phyloP scores from a whole-genome alignment of 306 rosid genomes.

The Hylodesmum podocarpum region DNA sequence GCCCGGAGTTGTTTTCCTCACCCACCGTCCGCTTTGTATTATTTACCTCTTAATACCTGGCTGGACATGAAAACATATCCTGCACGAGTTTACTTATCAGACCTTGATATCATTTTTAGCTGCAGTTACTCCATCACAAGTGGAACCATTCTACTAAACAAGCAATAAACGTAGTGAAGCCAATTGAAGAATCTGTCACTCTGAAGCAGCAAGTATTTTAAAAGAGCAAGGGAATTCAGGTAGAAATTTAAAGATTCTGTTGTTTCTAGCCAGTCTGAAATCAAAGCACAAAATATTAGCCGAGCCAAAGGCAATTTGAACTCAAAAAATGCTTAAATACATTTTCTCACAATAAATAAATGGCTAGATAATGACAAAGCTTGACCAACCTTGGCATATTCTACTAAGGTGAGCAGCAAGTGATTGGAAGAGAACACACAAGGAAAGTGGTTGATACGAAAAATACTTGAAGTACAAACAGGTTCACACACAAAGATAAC shows the following conservation, averaged over 20 bases:
- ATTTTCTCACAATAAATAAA: background rate
- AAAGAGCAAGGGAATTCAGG: background rate
- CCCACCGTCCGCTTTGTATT: background rate
- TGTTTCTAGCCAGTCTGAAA: conserved; percentile 14
- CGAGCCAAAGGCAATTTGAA: background rate
- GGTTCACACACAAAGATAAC: background rate
- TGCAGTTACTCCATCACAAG: background rate
- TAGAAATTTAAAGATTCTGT: background rate
- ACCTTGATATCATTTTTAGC: background rate
- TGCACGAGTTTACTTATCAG: background rate
- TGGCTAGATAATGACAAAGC: background rate
- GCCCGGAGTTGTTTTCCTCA: conserved; percentile 6
- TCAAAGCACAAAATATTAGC: conserved; percentile 21
- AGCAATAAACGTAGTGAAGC: conserved; percentile 11
- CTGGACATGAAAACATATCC: background rate
- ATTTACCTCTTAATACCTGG: background rate
- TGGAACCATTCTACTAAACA: conserved; percentile 6
- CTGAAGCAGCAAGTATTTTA: background rate
- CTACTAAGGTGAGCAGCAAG: conserved; percentile 5
- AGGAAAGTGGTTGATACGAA: background rate
- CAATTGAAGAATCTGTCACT: conserved; percentile 23
- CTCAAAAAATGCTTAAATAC: background rate
- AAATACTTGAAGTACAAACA: background rate
- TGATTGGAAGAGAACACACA: background rate
- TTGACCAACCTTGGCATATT: conserved; percentile 16